Evolutionary conservation across 345 rosid species (phyloP).

Genomic region (Zanthoxylum bungeanum): DNA sequence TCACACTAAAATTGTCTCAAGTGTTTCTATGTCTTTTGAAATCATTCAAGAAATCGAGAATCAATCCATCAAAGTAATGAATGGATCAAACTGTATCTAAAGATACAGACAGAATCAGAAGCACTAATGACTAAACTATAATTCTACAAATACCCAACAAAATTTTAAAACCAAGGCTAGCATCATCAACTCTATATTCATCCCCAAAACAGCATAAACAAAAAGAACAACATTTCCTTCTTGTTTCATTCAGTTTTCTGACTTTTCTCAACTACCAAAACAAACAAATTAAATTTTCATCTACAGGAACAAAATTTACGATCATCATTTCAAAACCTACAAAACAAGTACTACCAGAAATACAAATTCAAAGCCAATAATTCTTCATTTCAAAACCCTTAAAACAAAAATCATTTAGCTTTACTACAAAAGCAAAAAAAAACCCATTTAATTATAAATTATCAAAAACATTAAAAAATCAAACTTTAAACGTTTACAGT

Average conservation of each 20-base stretch:
- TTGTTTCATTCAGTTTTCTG: too few relatives aligned
- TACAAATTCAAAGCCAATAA: background rate
- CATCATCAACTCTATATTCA: background rate
- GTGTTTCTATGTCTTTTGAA: background rate
- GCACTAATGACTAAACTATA: background rate
- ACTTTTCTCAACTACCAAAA: too few relatives aligned
- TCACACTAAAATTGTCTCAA: background rate
- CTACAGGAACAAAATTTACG: background rate
- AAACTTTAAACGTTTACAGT: background rate
- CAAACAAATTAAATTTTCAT: too few relatives aligned
- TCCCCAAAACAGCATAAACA: background rate
- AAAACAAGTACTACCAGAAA: background rate
- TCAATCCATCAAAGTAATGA: background rate
- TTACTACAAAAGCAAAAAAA: background rate
- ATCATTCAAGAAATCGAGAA: background rate
- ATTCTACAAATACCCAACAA: background rate
- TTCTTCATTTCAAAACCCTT: background rate
- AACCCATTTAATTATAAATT: background rate
- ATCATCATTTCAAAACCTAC: background rate
- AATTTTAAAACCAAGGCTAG: background rate
- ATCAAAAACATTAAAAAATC: background rate
- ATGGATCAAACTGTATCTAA: too few relatives aligned
- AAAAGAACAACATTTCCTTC: background rate
- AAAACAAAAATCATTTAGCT: background rate
- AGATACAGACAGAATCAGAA: background rate